These are phyloP conservation scores for Colletotrichum plurivorum DNA, from an alignment of 2,329 filamentous ascomycete genomes.

Conservation along the genomic window DNA sequence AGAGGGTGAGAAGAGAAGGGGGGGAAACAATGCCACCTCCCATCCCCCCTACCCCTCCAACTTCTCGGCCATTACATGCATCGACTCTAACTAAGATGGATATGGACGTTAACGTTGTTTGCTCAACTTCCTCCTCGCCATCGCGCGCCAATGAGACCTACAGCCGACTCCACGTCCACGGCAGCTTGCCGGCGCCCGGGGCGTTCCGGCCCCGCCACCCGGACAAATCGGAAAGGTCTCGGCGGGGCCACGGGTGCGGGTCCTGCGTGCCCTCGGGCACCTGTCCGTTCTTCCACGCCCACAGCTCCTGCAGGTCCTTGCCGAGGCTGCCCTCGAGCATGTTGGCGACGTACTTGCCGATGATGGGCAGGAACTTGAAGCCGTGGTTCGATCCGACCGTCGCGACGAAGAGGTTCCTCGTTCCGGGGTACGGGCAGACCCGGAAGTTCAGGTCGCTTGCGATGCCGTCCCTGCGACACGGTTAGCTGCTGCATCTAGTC, in stretches of 20 bases:
- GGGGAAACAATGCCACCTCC: too few relatives aligned
- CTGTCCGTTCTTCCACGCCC: slow-evolving; percentile 49
- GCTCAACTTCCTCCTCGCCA: neutral
- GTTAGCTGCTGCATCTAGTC: neutral
- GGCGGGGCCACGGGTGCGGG: slow-evolving; percentile 42
- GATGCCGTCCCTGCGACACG: slow-evolving; percentile 46
- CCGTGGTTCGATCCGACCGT: slow-evolving; percentile 67
- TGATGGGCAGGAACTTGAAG: slow-evolving; percentile 67
- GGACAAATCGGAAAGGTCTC: slow-evolving; percentile 42
- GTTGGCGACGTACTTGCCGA: slow-evolving; percentile 65
- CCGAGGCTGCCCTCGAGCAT: slow-evolving; percentile 58
- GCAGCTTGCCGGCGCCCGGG: slow-evolving; percentile 39
- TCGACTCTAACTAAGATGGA: too few relatives aligned
- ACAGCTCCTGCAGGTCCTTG: slow-evolving; percentile 56
- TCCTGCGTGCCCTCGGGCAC: slow-evolving; percentile 41
- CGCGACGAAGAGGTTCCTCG: slow-evolving; percentile 60
- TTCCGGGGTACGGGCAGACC: slow-evolving; percentile 41
- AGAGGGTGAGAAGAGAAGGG: neutral
- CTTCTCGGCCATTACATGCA: too few relatives aligned
- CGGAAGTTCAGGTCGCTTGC: slow-evolving; percentile 48
- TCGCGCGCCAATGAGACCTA: slow-evolving; percentile 17
- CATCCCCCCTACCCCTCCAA: too few relatives aligned
- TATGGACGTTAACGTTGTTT: neutral
- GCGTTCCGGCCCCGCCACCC: slow-evolving; percentile 43
- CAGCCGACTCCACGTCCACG: slow-evolving; percentile 44